phyloP scores from a whole-genome alignment of 257 asterid genomes.

The Agastache rugosa region DNA sequence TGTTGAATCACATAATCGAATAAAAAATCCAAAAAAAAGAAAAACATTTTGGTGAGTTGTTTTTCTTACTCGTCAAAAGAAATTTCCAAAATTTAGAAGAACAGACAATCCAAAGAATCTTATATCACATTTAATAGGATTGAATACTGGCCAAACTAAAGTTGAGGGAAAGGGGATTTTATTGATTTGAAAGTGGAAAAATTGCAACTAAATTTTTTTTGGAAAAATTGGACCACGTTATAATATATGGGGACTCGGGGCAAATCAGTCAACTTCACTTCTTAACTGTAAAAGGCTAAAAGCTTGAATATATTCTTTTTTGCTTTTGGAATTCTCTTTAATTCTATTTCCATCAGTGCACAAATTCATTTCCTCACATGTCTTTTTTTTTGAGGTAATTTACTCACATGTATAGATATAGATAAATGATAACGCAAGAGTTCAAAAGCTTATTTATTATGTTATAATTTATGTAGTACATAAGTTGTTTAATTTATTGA shows the following conservation, averaged over 20 bases:
- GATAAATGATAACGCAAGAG: no score
- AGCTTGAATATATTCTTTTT: neutral
- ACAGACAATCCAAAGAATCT: neutral
- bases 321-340: constrained; percentile 13
- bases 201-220: no score
- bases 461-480: no score
- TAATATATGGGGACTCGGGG: neutral
- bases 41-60: neutral
- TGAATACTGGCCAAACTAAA: neutral
- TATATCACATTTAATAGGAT: neutral
- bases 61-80: neutral
- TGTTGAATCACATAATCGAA: neutral
- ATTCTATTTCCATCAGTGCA: neutral
- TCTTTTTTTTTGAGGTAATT: no score
- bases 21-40: neutral
- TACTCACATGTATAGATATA: no score
- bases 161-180: neutral
- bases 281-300: constrained; percentile 10
- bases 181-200: constrained; percentile 3
- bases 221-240: constrained; percentile 7
- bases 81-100: neutral
- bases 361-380: no score
- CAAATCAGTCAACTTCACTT: constrained; percentile 7
- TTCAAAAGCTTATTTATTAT: no score
- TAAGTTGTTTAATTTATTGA: no score